Evolutionary conservation across 495 filamentous ascomycete genomes (phyloP).

Genomic region (Physcia stellaris): DNA sequence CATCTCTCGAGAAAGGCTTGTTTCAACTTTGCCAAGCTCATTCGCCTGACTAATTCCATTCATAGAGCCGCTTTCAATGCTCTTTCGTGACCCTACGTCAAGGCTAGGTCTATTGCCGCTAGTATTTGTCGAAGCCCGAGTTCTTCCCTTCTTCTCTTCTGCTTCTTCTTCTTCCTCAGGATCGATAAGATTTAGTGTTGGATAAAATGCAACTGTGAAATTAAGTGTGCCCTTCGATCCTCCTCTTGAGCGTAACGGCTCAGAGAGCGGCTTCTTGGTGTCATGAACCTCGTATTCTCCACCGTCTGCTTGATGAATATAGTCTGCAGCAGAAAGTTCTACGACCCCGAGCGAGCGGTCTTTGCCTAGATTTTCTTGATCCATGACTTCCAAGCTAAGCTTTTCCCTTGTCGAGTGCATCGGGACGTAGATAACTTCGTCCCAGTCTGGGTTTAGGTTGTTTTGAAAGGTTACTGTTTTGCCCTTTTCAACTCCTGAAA

Average conservation of each 20-base stretch:
- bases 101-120: slow-evolving; percentile 24
- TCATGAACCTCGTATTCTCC: slow-evolving; percentile 77
- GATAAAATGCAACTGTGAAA: slow-evolving; percentile 84
- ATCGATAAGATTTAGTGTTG: slow-evolving; percentile 72
- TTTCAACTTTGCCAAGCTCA: slow-evolving; percentile 16
- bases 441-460: slow-evolving; percentile 90
- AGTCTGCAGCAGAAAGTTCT: slow-evolving; percentile 66
- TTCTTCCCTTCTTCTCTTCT: slow-evolving; percentile 24
- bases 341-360: slow-evolving; percentile 73
- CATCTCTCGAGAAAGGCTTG: slow-evolving; percentile 25
- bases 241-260: slow-evolving; percentile 51
- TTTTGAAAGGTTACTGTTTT: slow-evolving; percentile 92
- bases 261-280: slow-evolving; percentile 47
- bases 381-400: slow-evolving; percentile 87
- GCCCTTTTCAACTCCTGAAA: slow-evolving; percentile 79
- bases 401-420: slow-evolving; percentile 79
- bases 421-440: slow-evolving; percentile 90
- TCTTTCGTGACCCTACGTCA: slow-evolving; percentile 17
- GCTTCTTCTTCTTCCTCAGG: slow-evolving; percentile 73
- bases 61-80: slow-evolving; percentile 14
- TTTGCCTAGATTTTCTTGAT: slow-evolving; percentile 75
- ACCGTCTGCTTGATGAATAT: slow-evolving; percentile 58
- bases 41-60: slow-evolving; percentile 7
- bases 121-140: slow-evolving; percentile 8
- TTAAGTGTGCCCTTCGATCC: slow-evolving; percentile 64